Percentiles rank a stretch among this genome's conserved stretches.
Conservation (phyloP, 305 asterid species). For the Striga hermonthica region DNA sequence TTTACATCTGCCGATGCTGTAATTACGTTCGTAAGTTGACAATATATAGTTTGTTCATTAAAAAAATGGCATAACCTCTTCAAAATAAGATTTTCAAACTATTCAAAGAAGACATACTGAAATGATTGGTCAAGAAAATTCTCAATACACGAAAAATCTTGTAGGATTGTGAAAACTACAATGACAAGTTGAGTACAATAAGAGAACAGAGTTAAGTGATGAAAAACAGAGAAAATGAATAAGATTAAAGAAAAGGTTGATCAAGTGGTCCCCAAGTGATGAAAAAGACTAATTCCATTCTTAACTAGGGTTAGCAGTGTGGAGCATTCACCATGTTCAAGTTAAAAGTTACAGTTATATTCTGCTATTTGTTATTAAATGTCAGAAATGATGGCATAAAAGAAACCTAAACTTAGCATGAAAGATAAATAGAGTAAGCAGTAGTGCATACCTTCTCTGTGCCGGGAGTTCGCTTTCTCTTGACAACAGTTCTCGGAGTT, state of each 20-base stretch:
- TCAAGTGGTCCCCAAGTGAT: constrained; percentile 10
- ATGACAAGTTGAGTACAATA: constrained; percentile 17
- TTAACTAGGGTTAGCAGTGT: constrained; percentile 4
- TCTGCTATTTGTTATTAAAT: constrained; percentile 6
- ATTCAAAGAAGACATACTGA: constrained; percentile 12
- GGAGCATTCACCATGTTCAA: constrained; percentile 15
- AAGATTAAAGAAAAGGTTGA: constrained; percentile 8
- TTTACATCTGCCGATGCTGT: background rate
- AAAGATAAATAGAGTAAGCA: constrained; percentile 13
- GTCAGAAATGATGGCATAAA: constrained; percentile 22
- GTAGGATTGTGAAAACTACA: background rate
- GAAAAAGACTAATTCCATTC: background rate
- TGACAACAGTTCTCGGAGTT: constrained; percentile 47
- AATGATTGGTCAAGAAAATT: constrained; percentile 14
- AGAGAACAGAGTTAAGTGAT: constrained; percentile 21
- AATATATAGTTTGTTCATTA: background rate
- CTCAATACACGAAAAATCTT: constrained; percentile 3
- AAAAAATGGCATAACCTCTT: background rate
- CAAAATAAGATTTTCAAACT: constrained; percentile 6
- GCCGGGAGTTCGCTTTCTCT: constrained; percentile 63
- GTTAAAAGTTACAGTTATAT: constrained; percentile 1
- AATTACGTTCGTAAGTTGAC: constrained; percentile 8
- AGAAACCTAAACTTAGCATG: constrained; percentile 14
- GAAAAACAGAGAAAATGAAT: constrained; percentile 13
- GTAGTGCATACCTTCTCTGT: constrained; percentile 51